These are phyloP conservation scores for Candida methanosorbosa DNA, from an alignment of 805 yeast genomes.

Conservation along the genomic window DNA sequence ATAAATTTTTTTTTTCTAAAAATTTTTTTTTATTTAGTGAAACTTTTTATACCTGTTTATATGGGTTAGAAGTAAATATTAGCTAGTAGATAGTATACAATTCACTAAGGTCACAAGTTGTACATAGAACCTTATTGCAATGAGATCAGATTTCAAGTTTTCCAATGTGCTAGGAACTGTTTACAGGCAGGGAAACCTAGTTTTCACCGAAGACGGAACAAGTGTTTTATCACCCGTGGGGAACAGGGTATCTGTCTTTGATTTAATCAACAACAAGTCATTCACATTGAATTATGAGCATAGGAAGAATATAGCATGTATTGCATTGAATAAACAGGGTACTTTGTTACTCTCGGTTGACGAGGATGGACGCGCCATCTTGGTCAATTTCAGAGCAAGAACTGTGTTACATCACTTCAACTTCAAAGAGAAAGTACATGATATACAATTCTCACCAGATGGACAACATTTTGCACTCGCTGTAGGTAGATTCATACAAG, in stretches of 20 bases:
- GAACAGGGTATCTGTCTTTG: conserved; percentile 83
- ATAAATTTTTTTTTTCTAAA: not conserved
- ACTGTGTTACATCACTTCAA: conserved; percentile 91
- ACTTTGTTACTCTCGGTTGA: conserved; percentile 79
- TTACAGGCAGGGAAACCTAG: conserved; percentile 83
- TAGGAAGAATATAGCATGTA: conserved; percentile 67
- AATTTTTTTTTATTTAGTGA: not conserved
- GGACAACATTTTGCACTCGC: conserved; percentile 86
- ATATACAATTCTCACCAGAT: conserved; percentile 79
- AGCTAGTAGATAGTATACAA: too few species aligned
- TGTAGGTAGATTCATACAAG: conserved; percentile 71
- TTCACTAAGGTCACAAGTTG: too few species aligned
- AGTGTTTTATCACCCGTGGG: conserved; percentile 88
- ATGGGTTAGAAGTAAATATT: too few species aligned
- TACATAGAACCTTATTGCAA: too few species aligned
- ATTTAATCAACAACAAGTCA: conserved; percentile 73
- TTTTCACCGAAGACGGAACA: conserved; percentile 81
- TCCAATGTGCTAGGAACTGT: conserved; percentile 91
- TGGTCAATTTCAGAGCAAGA: conserved; percentile 76
- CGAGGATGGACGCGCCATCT: conserved; percentile 85
- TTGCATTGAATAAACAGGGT: conserved; percentile 79
- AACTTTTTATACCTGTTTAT: too few species aligned
- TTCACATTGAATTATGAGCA: conserved; percentile 92
- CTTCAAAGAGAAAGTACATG: conserved; percentile 71
- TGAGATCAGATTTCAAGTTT: conserved; percentile 87